Conservation (phyloP, 1,139 yeast genomes). For the Magnusiomyces ingens region DNA sequence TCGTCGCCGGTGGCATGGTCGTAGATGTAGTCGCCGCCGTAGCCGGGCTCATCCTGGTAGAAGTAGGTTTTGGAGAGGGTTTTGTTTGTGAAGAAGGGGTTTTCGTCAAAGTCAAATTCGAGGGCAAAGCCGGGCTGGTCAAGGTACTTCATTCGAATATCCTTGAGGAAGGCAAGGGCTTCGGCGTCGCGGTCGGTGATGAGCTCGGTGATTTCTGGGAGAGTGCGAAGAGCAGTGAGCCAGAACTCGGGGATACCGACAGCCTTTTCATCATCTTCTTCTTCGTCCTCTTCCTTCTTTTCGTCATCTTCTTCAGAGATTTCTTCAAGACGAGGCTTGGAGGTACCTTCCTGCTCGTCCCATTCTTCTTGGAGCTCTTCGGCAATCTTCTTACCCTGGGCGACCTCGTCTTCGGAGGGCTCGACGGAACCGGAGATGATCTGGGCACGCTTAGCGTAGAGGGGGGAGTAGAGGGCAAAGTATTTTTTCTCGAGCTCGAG, state of each 20-base stretch:
- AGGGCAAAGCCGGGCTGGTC: slow-evolving; percentile 86
- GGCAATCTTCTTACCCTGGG: slow-evolving; percentile 63
- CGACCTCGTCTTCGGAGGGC: slow-evolving; percentile 74
- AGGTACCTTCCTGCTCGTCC: slow-evolving; percentile 36
- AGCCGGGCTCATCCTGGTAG: slow-evolving; percentile 91
- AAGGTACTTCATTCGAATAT: slow-evolving; percentile 76
- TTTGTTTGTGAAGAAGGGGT: slow-evolving; percentile 71
- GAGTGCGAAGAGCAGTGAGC: slow-evolving; percentile 90
- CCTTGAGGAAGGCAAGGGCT: slow-evolving; percentile 60
- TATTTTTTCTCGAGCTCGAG: slow-evolving; percentile 80
- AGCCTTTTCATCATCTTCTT: slow-evolving; percentile 37
- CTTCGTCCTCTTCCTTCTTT: slow-evolving; percentile 43
- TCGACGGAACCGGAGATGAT: slow-evolving; percentile 67
- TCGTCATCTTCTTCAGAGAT: slow-evolving; percentile 39
- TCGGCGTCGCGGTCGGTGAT: slow-evolving; percentile 89
- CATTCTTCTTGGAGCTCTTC: slow-evolving; percentile 37
- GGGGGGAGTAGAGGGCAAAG: slow-evolving; percentile 65
- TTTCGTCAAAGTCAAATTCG: slow-evolving; percentile 69
- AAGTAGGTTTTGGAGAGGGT: slow-evolving; percentile 77
- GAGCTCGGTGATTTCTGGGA: slow-evolving; percentile 73
- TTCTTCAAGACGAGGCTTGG: slow-evolving; percentile 43
- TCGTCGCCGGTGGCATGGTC: slow-evolving; percentile 93
- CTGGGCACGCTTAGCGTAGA: slow-evolving; percentile 66
- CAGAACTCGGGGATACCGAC: slow-evolving; percentile 92
- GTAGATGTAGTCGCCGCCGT: slow-evolving; percentile 92